phyloP scores from a whole-genome alignment of 202 grass and related monocot genomes.

The Bolboschoenoplectus hybrid region DNA sequence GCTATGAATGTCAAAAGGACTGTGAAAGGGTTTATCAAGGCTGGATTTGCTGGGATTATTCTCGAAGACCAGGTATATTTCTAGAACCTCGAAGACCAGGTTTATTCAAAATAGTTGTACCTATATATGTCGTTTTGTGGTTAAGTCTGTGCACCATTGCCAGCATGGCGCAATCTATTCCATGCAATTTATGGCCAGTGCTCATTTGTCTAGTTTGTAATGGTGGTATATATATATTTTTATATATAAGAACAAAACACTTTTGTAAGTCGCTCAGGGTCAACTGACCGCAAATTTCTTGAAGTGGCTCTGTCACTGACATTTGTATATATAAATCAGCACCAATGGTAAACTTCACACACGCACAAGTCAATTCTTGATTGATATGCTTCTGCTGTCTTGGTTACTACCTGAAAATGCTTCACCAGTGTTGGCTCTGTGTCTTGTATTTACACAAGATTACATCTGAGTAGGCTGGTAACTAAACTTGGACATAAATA shows the following conservation, averaged over 20 bases:
- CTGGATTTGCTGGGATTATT: constrained; percentile 96
- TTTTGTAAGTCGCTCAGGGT: not conserved
- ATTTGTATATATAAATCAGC: not conserved
- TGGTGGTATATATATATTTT: not conserved
- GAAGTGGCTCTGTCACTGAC: not conserved
- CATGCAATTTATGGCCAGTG: not conserved
- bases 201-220: not conserved
- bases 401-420: not conserved
- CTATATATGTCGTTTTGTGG: not conserved
- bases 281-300: not conserved
- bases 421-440: not conserved
- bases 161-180: not conserved
- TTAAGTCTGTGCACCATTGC: not conserved
- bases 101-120: not conserved
- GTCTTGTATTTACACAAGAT: not conserved
- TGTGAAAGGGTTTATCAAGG: constrained; percentile 92
- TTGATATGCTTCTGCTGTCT: not conserved
- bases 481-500: not conserved
- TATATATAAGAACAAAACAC: not conserved
- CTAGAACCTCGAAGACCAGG: not conserved
- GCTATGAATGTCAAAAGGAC: constrained; percentile 92
- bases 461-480: not conserved
- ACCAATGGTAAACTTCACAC: not conserved
- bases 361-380: not conserved
- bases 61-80: constrained; percentile 89